Conservation (phyloP, 805 yeast species). For the Zygoascus biomembranicola region DNA sequence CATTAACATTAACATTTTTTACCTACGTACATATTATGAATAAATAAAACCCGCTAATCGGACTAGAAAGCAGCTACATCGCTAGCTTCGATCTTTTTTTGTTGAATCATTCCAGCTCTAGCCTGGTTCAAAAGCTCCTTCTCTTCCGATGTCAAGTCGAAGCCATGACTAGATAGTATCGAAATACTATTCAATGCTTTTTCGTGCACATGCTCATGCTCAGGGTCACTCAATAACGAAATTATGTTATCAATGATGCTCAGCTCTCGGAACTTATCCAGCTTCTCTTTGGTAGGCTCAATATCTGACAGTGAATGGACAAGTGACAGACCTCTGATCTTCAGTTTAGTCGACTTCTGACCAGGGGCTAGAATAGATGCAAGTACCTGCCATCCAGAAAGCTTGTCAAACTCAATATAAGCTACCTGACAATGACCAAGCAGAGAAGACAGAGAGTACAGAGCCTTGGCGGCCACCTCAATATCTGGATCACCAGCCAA, state of each 20-base stretch:
- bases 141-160: constrained; percentile 11
- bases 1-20: background rate
- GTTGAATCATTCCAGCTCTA: constrained; percentile 6
- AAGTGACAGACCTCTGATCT: constrained; percentile 14
- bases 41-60: background rate
- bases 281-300: constrained; percentile 17
- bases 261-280: constrained; percentile 9
- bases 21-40: background rate
- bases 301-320: constrained; percentile 14
- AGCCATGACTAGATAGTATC: constrained; percentile 10
- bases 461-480: constrained; percentile 48
- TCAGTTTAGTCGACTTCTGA: constrained; percentile 6
- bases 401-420: constrained; percentile 44
- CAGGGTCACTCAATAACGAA: constrained; percentile 10
- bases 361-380: constrained; percentile 20
- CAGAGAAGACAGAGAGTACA: constrained; percentile 70
- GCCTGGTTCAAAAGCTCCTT: background rate
- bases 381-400: constrained; percentile 57
- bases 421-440: constrained; percentile 60
- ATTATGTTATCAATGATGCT: constrained; percentile 9
- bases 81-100: constrained; percentile 1
- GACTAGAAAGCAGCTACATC: background rate
- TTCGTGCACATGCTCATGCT: constrained; percentile 25
- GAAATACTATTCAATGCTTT: constrained; percentile 23
- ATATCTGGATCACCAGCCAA: constrained; percentile 15